Conservation (phyloP, 139 green algal genomes). For the Parachlorella kessleri region DNA sequence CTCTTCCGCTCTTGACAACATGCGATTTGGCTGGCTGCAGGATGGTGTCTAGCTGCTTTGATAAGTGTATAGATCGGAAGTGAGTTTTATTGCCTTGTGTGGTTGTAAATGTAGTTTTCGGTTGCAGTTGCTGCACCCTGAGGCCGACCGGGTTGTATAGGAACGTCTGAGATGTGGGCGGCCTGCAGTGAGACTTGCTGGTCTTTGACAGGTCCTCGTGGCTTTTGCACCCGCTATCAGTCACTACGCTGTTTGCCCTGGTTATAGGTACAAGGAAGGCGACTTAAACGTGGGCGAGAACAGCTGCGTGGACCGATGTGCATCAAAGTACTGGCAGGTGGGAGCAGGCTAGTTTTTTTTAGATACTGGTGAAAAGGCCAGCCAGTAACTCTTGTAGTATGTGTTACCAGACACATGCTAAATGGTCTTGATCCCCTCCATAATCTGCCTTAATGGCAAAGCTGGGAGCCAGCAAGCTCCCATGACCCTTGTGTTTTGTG, state of each 20-base stretch:
- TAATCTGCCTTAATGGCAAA: too few relatives aligned
- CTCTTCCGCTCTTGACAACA: background rate
- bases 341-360: too few relatives aligned
- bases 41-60: constrained; percentile 85
- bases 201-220: background rate
- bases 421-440: too few relatives aligned
- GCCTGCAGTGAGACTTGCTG: background rate
- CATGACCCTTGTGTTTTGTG: too few relatives aligned
- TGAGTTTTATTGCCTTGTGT: constrained; percentile 45
- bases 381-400: too few relatives aligned
- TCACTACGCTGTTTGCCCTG: background rate
- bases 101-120: background rate
- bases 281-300: constrained; percentile 95
- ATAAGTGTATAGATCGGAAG: constrained; percentile 86
- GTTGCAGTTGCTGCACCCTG: background rate
- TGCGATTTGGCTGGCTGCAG: constrained; percentile 47
- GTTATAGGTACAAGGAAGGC: constrained; percentile 91
- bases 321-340: constrained; percentile 98
- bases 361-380: too few relatives aligned
- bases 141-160: background rate
- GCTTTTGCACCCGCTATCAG: background rate
- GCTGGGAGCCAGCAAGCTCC: too few relatives aligned
- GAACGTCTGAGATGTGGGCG: background rate
- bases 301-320: constrained; percentile 93
- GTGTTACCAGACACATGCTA: too few relatives aligned